phyloP scores from a whole-genome alignment of 441 rosid species.

The Gossypium gossypioides region DNA sequence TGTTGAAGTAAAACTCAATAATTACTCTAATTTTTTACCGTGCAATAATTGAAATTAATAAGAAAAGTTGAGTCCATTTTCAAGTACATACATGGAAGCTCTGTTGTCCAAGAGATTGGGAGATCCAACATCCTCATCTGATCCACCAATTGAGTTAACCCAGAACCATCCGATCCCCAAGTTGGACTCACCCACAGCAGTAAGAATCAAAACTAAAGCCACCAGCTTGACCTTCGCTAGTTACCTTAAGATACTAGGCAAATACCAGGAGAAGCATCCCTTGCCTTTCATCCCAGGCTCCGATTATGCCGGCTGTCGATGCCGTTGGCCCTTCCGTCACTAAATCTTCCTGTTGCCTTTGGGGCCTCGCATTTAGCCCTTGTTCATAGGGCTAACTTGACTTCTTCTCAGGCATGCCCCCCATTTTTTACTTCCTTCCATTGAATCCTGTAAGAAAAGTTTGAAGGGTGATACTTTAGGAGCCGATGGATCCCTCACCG shows the following conservation, averaged over 20 bases:
- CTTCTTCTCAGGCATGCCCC: slow-evolving; percentile 15
- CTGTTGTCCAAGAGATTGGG: slow-evolving; percentile 59
- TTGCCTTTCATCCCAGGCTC: slow-evolving; percentile 89
- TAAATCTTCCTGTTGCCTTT: slow-evolving; percentile 59
- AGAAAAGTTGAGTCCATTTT: no score
- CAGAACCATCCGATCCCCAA: slow-evolving; percentile 47
- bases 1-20: no score
- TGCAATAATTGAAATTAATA: no score
- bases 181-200: slow-evolving; percentile 42
- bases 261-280: slow-evolving; percentile 72
- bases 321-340: slow-evolving; percentile 55
- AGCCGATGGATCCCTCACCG: no score
- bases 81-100: slow-evolving; percentile 51
- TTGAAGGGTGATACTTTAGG: no score
- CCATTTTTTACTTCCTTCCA: no score
- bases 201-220: slow-evolving; percentile 65
- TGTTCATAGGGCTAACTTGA: slow-evolving; percentile 63
- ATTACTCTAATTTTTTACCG: no score
- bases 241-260: slow-evolving; percentile 82
- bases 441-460: no score
- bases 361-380: slow-evolving; percentile 94
- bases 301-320: slow-evolving; percentile 77
- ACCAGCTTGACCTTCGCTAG: slow-evolving; percentile 81
- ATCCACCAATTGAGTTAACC: slow-evolving; percentile 38
- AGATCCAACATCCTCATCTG: slow-evolving; percentile 48